Evolutionary conservation across 225 moss, liverwort and hornwort species (phyloP), one percentile per base, ranked within the genome.

Genomic region (Marchantia polymorpha): DNA sequence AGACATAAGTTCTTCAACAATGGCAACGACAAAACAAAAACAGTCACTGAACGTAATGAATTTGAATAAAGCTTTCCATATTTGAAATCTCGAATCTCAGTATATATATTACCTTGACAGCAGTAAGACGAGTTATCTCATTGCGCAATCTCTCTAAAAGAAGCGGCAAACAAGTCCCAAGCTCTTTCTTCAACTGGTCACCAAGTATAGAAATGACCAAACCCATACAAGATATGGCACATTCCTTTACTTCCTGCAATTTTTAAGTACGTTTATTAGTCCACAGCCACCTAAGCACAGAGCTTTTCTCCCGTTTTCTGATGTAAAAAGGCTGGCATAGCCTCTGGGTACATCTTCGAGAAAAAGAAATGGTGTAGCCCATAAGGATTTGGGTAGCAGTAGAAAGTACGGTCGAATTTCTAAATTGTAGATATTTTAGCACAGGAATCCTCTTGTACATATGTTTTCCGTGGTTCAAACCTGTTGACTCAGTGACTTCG

Each of bases 191-290:
- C 17, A 99, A 87, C 50, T 95, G 92, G 87, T 99, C 99, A 78
- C 99, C 99, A 80, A 99, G 95, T 52, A 95, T 99, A 61, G 99
- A 99, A 56, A 95, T 95, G 29, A 93, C 92, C 84, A 99, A 91
- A 61, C 99, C 99, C 99, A 99, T 99, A 82, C 99, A 99, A 74
- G 95, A 99, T 82, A 99, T 99, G 55, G 99, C 99, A 85, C 99
- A 99, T 81, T 99, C 99, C 84, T 99, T 99, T 50, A 99, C 99
- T 90, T 99, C 99, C 99, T 99, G 95, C 52, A 52, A 80, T 82
- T 75, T 73, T 15, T 12, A 15, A 12, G 12, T n/a, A 25, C 25
- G 14, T 13, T 27, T 27, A 19, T 73, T 73, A 73, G 73, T 53
- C 51, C 73, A 29, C 27, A 49, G 48, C 69, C 29, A 54, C 6